These are phyloP conservation scores for Candida mattraensis DNA, from an alignment of 805 yeast genomes.

Conservation along the genomic window DNA sequence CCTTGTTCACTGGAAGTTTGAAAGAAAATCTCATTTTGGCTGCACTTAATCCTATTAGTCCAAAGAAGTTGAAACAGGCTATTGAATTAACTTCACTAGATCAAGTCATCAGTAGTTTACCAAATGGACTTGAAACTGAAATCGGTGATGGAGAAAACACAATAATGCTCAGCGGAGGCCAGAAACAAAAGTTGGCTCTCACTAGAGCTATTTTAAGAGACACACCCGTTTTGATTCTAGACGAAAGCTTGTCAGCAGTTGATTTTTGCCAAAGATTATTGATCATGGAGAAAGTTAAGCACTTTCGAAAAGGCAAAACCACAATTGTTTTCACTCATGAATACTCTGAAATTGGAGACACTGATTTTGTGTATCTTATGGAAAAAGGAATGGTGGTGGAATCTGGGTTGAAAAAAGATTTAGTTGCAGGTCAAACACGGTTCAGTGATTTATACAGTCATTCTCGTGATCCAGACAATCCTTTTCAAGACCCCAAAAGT, in stretches of 20 bases:
- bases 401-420: slow-evolving; percentile 4
- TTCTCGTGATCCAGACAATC: background rate
- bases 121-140: slow-evolving; percentile 54
- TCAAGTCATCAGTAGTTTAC: slow-evolving; percentile 47
- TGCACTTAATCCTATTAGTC: slow-evolving; percentile 11
- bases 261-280: slow-evolving; percentile 51
- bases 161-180: slow-evolving; percentile 80
- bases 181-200: slow-evolving; percentile 76
- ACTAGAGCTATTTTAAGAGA: slow-evolving; percentile 81
- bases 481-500: slow-evolving; percentile 1
- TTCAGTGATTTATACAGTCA: background rate
- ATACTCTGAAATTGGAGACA: slow-evolving; percentile 48
- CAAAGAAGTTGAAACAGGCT: slow-evolving; percentile 41
- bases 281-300: slow-evolving; percentile 50
- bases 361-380: slow-evolving; percentile 61
- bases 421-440: background rate
- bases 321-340: slow-evolving; percentile 87
- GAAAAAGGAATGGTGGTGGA: slow-evolving; percentile 13
- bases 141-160: slow-evolving; percentile 43
- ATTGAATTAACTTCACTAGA: slow-evolving; percentile 51
- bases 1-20: slow-evolving; percentile 63
- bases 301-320: slow-evolving; percentile 66
- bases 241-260: slow-evolving; percentile 84
- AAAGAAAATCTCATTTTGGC: slow-evolving; percentile 54
- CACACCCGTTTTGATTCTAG: slow-evolving; percentile 74